phyloP scores from a whole-genome alignment of 75 land plant species.

The Cupressus sempervirens region DNA sequence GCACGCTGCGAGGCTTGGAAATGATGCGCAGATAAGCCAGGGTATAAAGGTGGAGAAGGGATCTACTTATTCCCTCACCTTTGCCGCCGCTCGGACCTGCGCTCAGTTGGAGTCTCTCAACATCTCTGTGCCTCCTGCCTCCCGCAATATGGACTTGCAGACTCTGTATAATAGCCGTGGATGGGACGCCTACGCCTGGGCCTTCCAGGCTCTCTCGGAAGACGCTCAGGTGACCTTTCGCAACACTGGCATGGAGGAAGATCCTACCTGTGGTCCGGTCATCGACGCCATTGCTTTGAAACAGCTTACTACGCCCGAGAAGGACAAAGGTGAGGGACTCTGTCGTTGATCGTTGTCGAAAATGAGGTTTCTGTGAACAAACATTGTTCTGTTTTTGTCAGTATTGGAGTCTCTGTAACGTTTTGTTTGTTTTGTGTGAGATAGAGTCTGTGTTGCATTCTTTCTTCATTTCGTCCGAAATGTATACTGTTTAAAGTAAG shows the following conservation, averaged over 20 bases:
- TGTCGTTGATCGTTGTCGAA: constrained; percentile 1
- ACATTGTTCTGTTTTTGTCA: constrained; percentile 17
- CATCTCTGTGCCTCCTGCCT: constrained; percentile 41
- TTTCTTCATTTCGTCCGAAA: constrained; percentile 46
- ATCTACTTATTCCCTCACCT: constrained; percentile 47
- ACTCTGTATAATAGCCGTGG: constrained; percentile 55
- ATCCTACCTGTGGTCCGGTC: constrained; percentile 69
- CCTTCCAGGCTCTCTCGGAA: constrained; percentile 26
- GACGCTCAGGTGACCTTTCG: constrained; percentile 6
- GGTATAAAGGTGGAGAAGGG: constrained; percentile 44
- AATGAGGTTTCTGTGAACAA: constrained; percentile 37
- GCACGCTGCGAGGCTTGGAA: constrained; percentile 61
- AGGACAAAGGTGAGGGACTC: constrained; percentile 28
- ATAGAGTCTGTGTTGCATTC: constrained; percentile 31
- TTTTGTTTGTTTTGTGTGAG: constrained; percentile 16
- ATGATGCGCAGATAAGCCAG: constrained; percentile 68
- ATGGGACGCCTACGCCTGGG: constrained; percentile 62
- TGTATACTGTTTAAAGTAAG: constrained; percentile 18
- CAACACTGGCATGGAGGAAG: constrained; percentile 76
- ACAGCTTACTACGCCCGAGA: constrained; percentile 54
- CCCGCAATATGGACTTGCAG: constrained; percentile 50
- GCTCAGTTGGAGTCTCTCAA: constrained; percentile 69
- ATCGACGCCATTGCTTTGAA: constrained; percentile 62
- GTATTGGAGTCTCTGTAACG: constrained; percentile 42
- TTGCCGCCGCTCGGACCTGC: constrained; percentile 71